Evolutionary conservation across 2,329 filamentous ascomycete species (phyloP), one percentile per base, ranked within the genome.

Genomic region (Neopestalotiopsis sp.): DNA sequence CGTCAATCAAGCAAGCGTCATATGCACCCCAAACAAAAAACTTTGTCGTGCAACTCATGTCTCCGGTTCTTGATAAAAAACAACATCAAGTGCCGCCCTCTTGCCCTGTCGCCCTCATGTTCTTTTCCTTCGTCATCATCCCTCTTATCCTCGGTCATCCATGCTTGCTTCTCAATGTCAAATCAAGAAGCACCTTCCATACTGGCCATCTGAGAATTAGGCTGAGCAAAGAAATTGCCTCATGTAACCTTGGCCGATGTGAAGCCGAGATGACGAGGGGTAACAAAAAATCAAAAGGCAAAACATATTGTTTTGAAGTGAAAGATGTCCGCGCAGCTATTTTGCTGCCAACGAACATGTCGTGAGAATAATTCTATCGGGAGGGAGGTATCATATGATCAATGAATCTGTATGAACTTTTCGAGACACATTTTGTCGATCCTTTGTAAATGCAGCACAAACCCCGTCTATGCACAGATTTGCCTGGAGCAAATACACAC

Each of bases 341-440:
- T 9, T 62, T 17, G n/a, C 59, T 32, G 70, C 69, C 72, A 68
- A 72, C 71, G 71, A 38, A 75, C 68, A 74, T 71, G 75, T 75
- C 72, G 75, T 73, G 71, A 77, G 71, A 66, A 72, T 69, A 74
- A 71, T 69, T 78, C 77, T 78, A 78, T 77, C 72, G 69, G 75
- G 68, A 62, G 63, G 73, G 77, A 83, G 81, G 81, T 84, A 84
- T 84, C 81, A 83, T 82, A 76, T 77, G 74, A 78, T 76, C 73
- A 76, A 78, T 77, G 75, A 74, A 76, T 77, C 63, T 66, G 73
- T 74, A 74, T 74, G 76, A 75, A 83, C 82, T 80, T 83, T 83
- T 83, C 83, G 75, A 72, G 82, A 30, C 80, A 82, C 79, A 77
- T 76, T 79, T 79, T 81, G 74, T 74, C 78, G 78, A 75, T 77